These are phyloP conservation scores for Austroboletus festivus DNA, from an alignment of 768 basidiomycete genomes.

Conservation along the genomic window DNA sequence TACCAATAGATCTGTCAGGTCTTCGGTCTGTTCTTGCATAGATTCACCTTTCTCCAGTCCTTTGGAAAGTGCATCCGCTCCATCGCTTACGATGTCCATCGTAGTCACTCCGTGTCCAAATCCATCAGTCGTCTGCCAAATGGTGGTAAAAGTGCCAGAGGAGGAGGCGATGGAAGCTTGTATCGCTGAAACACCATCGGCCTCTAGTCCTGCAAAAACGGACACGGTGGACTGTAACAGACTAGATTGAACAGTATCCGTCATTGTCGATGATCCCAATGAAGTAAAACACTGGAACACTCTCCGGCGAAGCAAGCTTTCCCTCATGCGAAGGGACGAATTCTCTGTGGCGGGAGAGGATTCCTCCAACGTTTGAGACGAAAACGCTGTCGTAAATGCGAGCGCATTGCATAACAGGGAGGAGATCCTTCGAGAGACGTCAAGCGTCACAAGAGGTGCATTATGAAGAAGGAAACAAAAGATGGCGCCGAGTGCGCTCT, in stretches of 20 bases:
- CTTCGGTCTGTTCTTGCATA: slow-evolving; percentile 79
- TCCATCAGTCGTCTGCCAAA: slow-evolving; percentile 87
- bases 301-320: slow-evolving; percentile 78
- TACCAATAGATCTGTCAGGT: slow-evolving; percentile 75
- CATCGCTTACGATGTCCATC: slow-evolving; percentile 50
- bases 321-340: slow-evolving; percentile 69
- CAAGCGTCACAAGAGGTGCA: slow-evolving; percentile 75
- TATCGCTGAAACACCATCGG: slow-evolving; percentile 75
- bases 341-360: slow-evolving; percentile 38
- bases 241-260: slow-evolving; percentile 77
- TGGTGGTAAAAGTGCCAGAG: slow-evolving; percentile 73
- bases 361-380: slow-evolving; percentile 68
- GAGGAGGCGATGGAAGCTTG: slow-evolving; percentile 91
- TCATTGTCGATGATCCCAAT: slow-evolving; percentile 74
- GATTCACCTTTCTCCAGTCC: slow-evolving; percentile 38
- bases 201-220: slow-evolving; percentile 85
- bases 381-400: slow-evolving; percentile 83
- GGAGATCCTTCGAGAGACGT: slow-evolving; percentile 85
- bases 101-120: slow-evolving; percentile 90
- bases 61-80: slow-evolving; percentile 26
- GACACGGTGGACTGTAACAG: slow-evolving; percentile 79
- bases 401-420: slow-evolving; percentile 86
- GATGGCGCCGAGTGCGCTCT: slow-evolving; percentile 86
- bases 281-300: slow-evolving; percentile 88
- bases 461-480: slow-evolving; percentile 86